Percentiles rank a stretch among this genome's conserved stretches.
These are phyloP conservation scores for Hypoxylon rickii DNA, from an alignment of 495 filamentous ascomycete species.

Conservation along the genomic window DNA sequence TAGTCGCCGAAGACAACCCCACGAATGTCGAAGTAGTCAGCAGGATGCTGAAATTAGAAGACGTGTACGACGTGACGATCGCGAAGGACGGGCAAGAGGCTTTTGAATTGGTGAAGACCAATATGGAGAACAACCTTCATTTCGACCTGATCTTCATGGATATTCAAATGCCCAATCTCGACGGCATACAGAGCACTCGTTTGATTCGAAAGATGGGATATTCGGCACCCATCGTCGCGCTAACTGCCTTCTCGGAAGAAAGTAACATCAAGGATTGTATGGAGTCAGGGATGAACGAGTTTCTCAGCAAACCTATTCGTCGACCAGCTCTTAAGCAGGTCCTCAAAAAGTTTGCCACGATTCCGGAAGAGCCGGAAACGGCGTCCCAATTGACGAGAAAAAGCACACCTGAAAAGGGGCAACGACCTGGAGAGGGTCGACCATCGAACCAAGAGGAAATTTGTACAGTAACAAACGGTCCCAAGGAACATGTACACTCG, in stretches of 20 bases:
- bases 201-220: conserved; percentile 87
- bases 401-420: conserved; percentile 37
- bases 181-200: conserved; percentile 85
- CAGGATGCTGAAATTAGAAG: conserved; percentile 59
- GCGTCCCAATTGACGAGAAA: conserved; percentile 35
- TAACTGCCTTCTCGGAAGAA: conserved; percentile 90
- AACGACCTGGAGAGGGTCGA: background rate
- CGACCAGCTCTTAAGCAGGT: conserved; percentile 84
- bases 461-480: background rate
- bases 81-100: conserved; percentile 91
- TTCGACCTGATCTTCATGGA: conserved; percentile 96
- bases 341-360: conserved; percentile 66
- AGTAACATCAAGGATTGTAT: conserved; percentile 85
- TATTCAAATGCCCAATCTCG: conserved; percentile 92
- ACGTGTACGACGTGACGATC: conserved; percentile 71
- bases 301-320: conserved; percentile 79
- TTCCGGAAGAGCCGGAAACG: conserved; percentile 57
- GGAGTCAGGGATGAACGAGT: conserved; percentile 75
- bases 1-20: conserved; percentile 94
- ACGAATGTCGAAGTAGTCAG: conserved; percentile 93
- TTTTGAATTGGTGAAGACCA: conserved; percentile 79
- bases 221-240: conserved; percentile 83
- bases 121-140: conserved; percentile 69
- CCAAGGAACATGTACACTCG: conserved; percentile 3
- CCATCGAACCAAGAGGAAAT: conserved; percentile 12